Conservation (phyloP, 2,329 filamentous ascomycete genomes). For the Claviceps digitariae region DNA sequence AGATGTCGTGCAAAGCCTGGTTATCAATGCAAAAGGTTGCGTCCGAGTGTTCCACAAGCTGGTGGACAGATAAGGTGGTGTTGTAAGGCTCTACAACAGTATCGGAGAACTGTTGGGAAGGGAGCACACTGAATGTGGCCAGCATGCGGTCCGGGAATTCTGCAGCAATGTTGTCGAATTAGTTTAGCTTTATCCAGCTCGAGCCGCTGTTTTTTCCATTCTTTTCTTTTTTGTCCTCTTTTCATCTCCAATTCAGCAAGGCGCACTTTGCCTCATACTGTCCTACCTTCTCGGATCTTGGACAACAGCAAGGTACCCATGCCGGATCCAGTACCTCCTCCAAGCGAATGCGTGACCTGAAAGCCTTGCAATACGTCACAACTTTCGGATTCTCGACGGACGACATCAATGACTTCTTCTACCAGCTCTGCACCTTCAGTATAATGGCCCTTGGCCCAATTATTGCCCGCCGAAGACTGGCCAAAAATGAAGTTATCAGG, state of each 20-base stretch:
- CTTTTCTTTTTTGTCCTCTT: too few relatives aligned
- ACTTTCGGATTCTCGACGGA: conserved; percentile 93
- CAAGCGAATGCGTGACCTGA: conserved; percentile 99
- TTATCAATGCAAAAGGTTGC: conserved; percentile 99
- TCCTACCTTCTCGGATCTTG: conserved; percentile 75
- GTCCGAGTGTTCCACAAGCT: conserved; percentile 99
- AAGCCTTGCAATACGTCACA: conserved; percentile 99
- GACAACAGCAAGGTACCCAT: conserved; percentile 99
- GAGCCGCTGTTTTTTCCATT: too few relatives aligned
- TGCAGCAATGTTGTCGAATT: not conserved
- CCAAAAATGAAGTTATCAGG: conserved; percentile 99
- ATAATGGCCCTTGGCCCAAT: conserved; percentile 99
- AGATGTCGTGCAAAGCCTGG: conserved; percentile 99
- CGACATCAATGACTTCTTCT: conserved; percentile 93
- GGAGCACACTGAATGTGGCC: conserved; percentile 97
- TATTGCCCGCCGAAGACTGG: conserved; percentile 98
- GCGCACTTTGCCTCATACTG: not conserved
- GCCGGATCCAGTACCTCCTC: conserved; percentile 98
- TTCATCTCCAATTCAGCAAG: not conserved
- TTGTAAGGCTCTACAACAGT: conserved; percentile 99
- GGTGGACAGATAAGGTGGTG: conserved; percentile 95
- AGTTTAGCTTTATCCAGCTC: not conserved
- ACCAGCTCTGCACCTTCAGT: conserved; percentile 98
- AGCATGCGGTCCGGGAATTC: conserved; percentile 99
- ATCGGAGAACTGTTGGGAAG: conserved; percentile 97